phyloP scores from a whole-genome alignment of 208 protist species.

The Trypanosoma lewisi region DNA sequence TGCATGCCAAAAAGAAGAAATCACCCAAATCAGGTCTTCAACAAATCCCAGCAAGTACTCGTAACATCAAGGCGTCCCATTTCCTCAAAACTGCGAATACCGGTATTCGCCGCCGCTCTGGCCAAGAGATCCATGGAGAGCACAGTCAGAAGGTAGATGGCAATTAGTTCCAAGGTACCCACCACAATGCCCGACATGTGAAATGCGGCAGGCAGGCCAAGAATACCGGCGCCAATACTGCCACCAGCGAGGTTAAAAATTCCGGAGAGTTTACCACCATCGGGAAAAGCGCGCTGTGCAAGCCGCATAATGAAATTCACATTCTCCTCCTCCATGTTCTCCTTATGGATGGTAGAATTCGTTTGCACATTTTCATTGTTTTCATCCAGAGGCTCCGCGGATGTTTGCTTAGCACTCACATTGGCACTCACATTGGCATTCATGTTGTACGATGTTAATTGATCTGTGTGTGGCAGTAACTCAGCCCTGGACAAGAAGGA shows the following conservation, averaged over 20 bases:
- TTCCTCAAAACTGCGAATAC: constrained; percentile 61
- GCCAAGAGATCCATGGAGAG: constrained; percentile 64
- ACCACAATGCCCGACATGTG: constrained; percentile 49
- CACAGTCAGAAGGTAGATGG: constrained; percentile 65
- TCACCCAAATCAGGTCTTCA: too few relatives aligned
- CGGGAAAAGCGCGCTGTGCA: constrained; percentile 25
- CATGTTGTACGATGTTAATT: too few relatives aligned
- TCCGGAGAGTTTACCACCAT: constrained; percentile 43
- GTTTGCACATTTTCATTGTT: not conserved
- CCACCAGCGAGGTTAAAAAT: constrained; percentile 71
- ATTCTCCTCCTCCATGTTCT: not conserved
- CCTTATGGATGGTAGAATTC: not conserved
- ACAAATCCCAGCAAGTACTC: constrained; percentile 50
- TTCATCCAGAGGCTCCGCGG: too few relatives aligned
- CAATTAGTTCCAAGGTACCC: constrained; percentile 58
- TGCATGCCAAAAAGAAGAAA: constrained; percentile 65
- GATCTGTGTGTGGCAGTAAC: too few relatives aligned
- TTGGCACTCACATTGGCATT: too few relatives aligned
- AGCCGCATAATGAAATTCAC: not conserved
- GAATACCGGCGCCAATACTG: constrained; percentile 68
- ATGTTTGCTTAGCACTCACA: too few relatives aligned
- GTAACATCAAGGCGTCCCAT: constrained; percentile 40
- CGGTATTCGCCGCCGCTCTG: constrained; percentile 43
- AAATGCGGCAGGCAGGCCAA: constrained; percentile 66
- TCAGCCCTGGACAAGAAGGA: too few relatives aligned